Conservation (phyloP, 2,329 filamentous ascomycete species). For the Diaporthe australafricana region DNA sequence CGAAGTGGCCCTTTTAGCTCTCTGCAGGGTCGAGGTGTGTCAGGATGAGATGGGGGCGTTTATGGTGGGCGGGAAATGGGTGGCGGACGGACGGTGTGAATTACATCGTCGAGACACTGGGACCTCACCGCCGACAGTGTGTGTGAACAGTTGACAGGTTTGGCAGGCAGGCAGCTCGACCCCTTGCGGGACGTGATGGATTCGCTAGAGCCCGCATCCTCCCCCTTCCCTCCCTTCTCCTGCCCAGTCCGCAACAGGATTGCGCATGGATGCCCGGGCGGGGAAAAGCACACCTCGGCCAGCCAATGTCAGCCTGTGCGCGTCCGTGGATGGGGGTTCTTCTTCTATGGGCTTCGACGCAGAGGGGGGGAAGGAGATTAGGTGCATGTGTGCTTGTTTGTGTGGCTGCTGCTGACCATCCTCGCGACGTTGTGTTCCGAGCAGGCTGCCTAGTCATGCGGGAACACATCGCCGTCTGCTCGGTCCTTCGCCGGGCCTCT, state of each 20-base stretch:
- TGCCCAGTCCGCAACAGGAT: too few species aligned
- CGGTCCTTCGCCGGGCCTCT: background rate
- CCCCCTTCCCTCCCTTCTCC: background rate
- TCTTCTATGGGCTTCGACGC: too few species aligned
- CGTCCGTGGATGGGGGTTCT: too few species aligned
- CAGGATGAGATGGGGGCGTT: background rate
- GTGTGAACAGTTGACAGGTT: background rate
- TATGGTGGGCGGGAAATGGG: background rate
- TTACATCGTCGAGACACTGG: background rate
- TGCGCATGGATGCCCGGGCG: background rate
- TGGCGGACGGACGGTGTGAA: background rate
- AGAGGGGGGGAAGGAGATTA: background rate
- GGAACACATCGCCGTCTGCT: background rate
- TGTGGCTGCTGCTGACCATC: background rate
- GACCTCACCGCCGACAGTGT: background rate
- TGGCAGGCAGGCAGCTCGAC: too few species aligned
- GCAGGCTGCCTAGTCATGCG: conserved; percentile 5
- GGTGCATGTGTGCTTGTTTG: background rate
- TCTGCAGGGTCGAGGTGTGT: conserved; percentile 6
- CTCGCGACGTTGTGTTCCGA: background rate
- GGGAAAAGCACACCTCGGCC: background rate
- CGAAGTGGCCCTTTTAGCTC: background rate
- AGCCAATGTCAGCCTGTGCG: too few species aligned
- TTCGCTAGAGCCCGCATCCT: background rate
- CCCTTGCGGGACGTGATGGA: background rate